A percentile compares a stretch with the other conserved stretches of the same genome.
phyloP scores from a whole-genome alignment of 2,329 filamentous ascomycete species.

The Cladobotryum protrusum region DNA sequence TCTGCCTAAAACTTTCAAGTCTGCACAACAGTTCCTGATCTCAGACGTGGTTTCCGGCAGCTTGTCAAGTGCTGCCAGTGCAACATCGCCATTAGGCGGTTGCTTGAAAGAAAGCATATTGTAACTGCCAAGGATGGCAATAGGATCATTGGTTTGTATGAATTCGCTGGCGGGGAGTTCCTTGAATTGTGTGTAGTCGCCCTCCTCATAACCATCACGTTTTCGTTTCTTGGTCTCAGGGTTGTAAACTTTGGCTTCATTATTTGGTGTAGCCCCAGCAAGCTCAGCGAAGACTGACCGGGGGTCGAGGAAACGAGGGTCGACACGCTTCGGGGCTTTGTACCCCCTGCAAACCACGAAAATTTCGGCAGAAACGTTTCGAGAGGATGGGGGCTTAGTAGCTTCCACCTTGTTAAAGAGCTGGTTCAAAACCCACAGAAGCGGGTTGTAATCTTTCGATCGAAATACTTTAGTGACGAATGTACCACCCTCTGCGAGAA shows the following conservation, averaged over 20 bases:
- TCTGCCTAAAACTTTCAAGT: slow-evolving; percentile 83
- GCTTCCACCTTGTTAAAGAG: slow-evolving; percentile 93
- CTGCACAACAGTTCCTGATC: slow-evolving; percentile 69
- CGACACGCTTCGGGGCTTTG: slow-evolving; percentile 89
- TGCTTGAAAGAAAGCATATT: slow-evolving; percentile 83
- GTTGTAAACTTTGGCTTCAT: slow-evolving; percentile 97
- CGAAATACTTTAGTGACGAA: slow-evolving; percentile 98
- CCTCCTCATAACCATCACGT: slow-evolving; percentile 95
- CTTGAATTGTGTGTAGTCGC: slow-evolving; percentile 88
- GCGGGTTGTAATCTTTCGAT: slow-evolving; percentile 91
- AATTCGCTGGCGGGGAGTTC: slow-evolving; percentile 85
- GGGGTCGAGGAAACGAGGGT: slow-evolving; percentile 87
- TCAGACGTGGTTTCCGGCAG: slow-evolving; percentile 82
- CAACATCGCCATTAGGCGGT: slow-evolving; percentile 73
- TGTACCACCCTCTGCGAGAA: slow-evolving; percentile 78
- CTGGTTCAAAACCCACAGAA: slow-evolving; percentile 97
- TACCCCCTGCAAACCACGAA: slow-evolving; percentile 95
- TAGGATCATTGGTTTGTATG: slow-evolving; percentile 87
- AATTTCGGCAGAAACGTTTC: slow-evolving; percentile 96
- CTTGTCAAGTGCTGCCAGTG: slow-evolving; percentile 76
- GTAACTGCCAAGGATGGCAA: slow-evolving; percentile 78
- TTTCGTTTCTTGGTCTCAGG: slow-evolving; percentile 96
- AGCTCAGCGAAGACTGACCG: slow-evolving; percentile 88
- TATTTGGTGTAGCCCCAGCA: slow-evolving; percentile 78
- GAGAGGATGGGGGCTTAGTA: slow-evolving; percentile 90